Evolutionary conservation across 23 red algal species (phyloP).

Genomic region (Gracilaria gracilis): DNA sequence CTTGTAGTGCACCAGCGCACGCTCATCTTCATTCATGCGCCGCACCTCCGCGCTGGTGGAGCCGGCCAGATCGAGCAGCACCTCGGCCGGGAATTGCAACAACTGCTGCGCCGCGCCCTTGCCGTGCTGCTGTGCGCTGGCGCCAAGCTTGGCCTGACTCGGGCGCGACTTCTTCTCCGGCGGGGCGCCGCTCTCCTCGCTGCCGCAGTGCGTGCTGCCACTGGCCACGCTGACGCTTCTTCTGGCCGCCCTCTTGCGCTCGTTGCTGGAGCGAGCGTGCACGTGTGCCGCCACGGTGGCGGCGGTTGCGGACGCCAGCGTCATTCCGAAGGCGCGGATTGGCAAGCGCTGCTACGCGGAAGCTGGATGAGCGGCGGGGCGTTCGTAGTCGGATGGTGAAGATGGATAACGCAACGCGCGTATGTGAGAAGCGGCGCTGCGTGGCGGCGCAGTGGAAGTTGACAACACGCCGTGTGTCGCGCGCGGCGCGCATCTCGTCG

Average conservation of each 20-base stretch:
- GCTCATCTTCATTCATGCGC: constrained; percentile 73
- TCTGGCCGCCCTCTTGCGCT: not conserved
- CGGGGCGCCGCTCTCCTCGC: not conserved
- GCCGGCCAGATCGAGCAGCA: constrained; percentile 68
- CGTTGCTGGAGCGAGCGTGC: not conserved
- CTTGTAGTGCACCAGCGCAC: constrained; percentile 78
- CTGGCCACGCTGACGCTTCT: not conserved
- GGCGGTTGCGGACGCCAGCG: not conserved
- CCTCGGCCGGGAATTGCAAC: constrained; percentile 45
- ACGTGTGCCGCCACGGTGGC: too few relatives aligned
- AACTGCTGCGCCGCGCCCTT: not conserved
- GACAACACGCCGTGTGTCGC: too few relatives aligned
- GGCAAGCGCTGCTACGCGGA: too few relatives aligned
- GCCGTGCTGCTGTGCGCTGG: not conserved
- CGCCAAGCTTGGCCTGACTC: not conserved
- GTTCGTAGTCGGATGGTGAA: too few relatives aligned
- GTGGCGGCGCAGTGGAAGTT: too few relatives aligned
- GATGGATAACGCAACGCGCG: too few relatives aligned
- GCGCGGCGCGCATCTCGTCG: too few relatives aligned
- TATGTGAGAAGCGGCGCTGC: too few relatives aligned
- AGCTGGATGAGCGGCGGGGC: too few relatives aligned
- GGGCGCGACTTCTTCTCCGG: too few relatives aligned
- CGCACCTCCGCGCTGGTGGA: constrained; percentile 70
- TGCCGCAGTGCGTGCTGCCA: constrained; percentile 9
- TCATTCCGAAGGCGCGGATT: too few relatives aligned